Evolutionary conservation across 2,329 filamentous ascomycete species (phyloP).

Genomic region (Hymenoscyphus salicellus): DNA sequence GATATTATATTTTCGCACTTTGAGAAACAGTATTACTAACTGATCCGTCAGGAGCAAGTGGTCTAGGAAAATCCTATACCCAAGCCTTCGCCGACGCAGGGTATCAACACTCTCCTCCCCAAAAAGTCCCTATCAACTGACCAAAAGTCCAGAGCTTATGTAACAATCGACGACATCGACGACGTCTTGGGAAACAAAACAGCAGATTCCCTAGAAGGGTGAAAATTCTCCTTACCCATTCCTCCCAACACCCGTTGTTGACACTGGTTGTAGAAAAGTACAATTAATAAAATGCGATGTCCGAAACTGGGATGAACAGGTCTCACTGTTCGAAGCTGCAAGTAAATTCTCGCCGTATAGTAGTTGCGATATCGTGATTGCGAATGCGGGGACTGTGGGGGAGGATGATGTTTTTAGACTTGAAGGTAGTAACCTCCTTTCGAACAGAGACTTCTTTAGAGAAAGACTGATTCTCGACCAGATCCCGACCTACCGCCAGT

Average conservation of each 20-base stretch:
- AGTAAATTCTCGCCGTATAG: constrained; percentile 38
- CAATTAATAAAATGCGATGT: constrained; percentile 44
- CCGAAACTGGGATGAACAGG: constrained; percentile 44
- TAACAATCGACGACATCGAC: constrained; percentile 43
- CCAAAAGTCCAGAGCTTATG: constrained; percentile 35
- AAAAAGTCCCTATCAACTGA: constrained; percentile 15
- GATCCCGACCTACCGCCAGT: constrained; percentile 21
- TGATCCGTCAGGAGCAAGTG: constrained; percentile 27
- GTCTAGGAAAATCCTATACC: constrained; percentile 41
- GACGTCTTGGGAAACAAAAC: constrained; percentile 34
- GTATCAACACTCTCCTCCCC: constrained; percentile 12
- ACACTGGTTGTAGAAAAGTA: constrained; percentile 16
- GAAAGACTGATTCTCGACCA: background rate
- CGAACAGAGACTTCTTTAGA: background rate
- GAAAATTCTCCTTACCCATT: background rate
- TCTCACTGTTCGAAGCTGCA: constrained; percentile 42
- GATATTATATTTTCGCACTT: background rate
- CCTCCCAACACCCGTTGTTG: background rate
- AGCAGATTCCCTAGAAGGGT: background rate
- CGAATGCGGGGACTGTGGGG: constrained; percentile 45
- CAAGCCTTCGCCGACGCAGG: constrained; percentile 33
- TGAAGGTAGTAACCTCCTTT: constrained; percentile 32
- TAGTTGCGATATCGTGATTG: constrained; percentile 46
- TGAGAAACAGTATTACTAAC: too few species aligned
- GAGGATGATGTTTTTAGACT: constrained; percentile 41